phyloP scores from a whole-genome alignment of 116 monocot genomes.

The Cymodocea nodosa region DNA sequence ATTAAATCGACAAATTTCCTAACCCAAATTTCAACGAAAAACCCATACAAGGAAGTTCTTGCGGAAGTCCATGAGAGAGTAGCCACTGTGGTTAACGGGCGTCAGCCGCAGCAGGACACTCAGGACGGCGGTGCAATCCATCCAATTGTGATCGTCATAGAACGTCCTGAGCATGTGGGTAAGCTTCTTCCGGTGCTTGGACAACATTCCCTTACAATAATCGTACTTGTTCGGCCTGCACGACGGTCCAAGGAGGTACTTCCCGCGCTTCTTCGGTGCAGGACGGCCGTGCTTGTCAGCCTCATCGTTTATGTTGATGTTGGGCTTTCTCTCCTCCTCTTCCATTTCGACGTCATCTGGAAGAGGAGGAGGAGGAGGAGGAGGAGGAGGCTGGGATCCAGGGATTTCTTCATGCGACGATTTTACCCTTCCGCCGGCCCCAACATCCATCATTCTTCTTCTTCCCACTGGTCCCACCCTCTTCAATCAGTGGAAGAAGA shows the following conservation, averaged over 20 bases:
- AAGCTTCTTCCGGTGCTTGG: slow-evolving; percentile 16
- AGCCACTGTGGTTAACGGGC: background rate
- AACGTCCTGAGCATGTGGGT: slow-evolving; percentile 14
- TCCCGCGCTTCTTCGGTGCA: background rate
- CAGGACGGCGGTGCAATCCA: slow-evolving; percentile 37
- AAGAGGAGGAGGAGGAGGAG: too few relatives aligned
- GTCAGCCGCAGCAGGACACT: slow-evolving; percentile 22
- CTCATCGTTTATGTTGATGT: background rate
- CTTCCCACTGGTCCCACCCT: too few relatives aligned
- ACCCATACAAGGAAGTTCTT: slow-evolving; percentile 22
- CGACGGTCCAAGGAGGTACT: background rate
- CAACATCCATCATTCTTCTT: too few relatives aligned
- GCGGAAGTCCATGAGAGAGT: slow-evolving; percentile 10
- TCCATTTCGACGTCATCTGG: too few relatives aligned
- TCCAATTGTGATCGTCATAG: slow-evolving; percentile 27
- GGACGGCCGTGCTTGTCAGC: background rate
- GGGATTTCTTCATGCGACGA: too few relatives aligned
- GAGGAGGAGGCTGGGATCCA: too few relatives aligned
- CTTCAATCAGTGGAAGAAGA: too few relatives aligned
- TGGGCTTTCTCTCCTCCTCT: too few relatives aligned
- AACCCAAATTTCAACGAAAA: background rate
- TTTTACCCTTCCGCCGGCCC: too few relatives aligned
- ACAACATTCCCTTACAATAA: background rate
- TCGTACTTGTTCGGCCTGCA: slow-evolving; percentile 1
- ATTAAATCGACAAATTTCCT: background rate